A percentile compares a stretch with the other conserved stretches of the same genome.
Evolutionary conservation across 768 basidiomycete species (phyloP).

Genomic region (Phanerodontia chrysosporium): DNA sequence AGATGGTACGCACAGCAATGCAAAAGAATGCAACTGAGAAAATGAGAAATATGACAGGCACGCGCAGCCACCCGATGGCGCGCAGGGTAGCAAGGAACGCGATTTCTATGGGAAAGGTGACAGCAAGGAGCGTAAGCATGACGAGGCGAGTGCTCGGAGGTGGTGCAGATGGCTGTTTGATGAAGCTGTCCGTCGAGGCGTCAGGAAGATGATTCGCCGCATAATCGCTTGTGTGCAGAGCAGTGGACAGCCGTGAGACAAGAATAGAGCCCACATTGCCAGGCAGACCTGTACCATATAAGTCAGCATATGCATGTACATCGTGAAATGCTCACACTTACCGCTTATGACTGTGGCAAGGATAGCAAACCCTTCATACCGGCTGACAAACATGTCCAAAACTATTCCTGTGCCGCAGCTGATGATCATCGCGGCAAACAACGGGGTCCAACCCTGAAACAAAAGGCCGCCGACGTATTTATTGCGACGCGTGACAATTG

Average conservation of each 20-base stretch:
- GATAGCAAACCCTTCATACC: constrained; percentile 84
- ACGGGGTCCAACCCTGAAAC: constrained; percentile 82
- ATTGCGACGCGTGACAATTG: constrained; percentile 60
- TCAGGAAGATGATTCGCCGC: constrained; percentile 17
- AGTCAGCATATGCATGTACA: neutral
- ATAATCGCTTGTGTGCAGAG: constrained; percentile 63
- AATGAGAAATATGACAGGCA: constrained; percentile 62
- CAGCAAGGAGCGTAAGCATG: constrained; percentile 62
- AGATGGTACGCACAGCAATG: constrained; percentile 56
- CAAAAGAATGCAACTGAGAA: constrained; percentile 71
- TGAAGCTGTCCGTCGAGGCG: constrained; percentile 6
- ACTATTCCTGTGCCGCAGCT: constrained; percentile 88
- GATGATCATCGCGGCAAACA: constrained; percentile 88
- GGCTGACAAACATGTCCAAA: constrained; percentile 83
- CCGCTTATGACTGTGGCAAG: constrained; percentile 88
- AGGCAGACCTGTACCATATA: constrained; percentile 57
- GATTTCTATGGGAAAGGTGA: constrained; percentile 79
- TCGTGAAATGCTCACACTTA: constrained; percentile 26
- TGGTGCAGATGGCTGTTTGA: constrained; percentile 10
- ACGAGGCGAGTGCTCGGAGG: constrained; percentile 47
- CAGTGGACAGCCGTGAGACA: constrained; percentile 86
- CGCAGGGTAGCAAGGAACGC: constrained; percentile 67
- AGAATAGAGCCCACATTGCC: constrained; percentile 90
- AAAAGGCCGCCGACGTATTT: constrained; percentile 66
- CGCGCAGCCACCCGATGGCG: constrained; percentile 71